phyloP scores from a whole-genome alignment of 2,329 filamentous ascomycete species.

The Ascochyta viciae-villosae region DNA sequence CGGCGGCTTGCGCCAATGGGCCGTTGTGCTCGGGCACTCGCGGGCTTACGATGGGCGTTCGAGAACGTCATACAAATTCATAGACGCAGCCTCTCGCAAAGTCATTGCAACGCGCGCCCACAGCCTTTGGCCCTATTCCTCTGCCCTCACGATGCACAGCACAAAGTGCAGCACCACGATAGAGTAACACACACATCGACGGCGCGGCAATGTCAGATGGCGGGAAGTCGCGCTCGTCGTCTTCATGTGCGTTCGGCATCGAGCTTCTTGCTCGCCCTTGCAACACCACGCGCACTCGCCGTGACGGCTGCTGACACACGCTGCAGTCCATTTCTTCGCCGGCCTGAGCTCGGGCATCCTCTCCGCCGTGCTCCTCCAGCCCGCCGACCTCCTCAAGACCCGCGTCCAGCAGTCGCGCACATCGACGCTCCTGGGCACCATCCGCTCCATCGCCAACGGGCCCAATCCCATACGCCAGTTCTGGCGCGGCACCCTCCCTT shows the following conservation, averaged over 20 bases:
- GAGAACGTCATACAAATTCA: slow-evolving; percentile 20
- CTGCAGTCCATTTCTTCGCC: slow-evolving; percentile 77
- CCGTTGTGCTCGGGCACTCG: slow-evolving; percentile 11
- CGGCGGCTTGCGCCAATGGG: slow-evolving; percentile 8
- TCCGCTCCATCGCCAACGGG: slow-evolving; percentile 72
- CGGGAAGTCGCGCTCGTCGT: slow-evolving; percentile 57
- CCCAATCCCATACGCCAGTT: slow-evolving; percentile 74
- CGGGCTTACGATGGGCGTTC: slow-evolving; percentile 2
- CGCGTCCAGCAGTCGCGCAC: slow-evolving; percentile 86
- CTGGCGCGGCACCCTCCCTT: slow-evolving; percentile 93
- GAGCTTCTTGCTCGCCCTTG: slow-evolving; percentile 1
- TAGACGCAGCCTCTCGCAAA: neutral
- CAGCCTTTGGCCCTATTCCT: neutral
- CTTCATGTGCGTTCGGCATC: slow-evolving; percentile 50
- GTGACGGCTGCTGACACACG: slow-evolving; percentile 5
- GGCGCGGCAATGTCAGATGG: slow-evolving; percentile 60
- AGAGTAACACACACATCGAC: slow-evolving; percentile 36
- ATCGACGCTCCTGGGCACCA: slow-evolving; percentile 69
- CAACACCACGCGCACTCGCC: neutral
- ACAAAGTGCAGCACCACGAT: slow-evolving; percentile 5
- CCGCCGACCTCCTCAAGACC: slow-evolving; percentile 95
- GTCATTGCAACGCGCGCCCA: slow-evolving; percentile 3
- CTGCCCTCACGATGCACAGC: slow-evolving; percentile 16
- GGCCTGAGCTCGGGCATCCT: slow-evolving; percentile 87
- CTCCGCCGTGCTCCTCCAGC: slow-evolving; percentile 89